Evolutionary conservation across 495 filamentous ascomycete genomes (phyloP).

Genomic region (Rhypophila decipiens): DNA sequence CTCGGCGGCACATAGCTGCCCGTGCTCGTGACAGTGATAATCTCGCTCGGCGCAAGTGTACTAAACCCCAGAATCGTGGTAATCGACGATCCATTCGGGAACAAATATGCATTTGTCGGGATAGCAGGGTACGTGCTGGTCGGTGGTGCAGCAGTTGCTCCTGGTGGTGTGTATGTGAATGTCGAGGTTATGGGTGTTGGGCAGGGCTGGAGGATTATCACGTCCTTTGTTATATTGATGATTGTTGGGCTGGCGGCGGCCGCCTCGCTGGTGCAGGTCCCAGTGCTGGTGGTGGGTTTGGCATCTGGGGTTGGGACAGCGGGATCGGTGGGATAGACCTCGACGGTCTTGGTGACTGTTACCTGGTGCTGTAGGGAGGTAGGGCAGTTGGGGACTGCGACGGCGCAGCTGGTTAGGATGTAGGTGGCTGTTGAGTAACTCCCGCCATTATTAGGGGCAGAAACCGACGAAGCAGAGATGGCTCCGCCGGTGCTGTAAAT

Average conservation of each 20-base stretch:
- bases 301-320: background rate
- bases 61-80: background rate
- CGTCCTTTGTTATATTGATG: slow-evolving; percentile 1
- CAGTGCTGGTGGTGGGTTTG: background rate
- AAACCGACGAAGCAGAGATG: background rate
- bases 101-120: background rate
- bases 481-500: background rate
- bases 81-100: background rate
- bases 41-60: background rate
- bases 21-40: background rate
- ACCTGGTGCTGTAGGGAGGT: slow-evolving; percentile 21
- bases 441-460: background rate
- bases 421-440: slow-evolving; percentile 49
- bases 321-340: slow-evolving; percentile 44
- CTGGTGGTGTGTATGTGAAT: slow-evolving; percentile 5
- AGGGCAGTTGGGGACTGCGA: slow-evolving; percentile 51
- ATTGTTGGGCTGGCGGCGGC: background rate
- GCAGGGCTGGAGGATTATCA: slow-evolving; percentile 14
- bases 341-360: slow-evolving; percentile 46
- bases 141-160: too few species aligned
- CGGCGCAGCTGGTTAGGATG: slow-evolving; percentile 49
- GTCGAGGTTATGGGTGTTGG: slow-evolving; percentile 15
- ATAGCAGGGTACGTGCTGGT: background rate
- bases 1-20: background rate
- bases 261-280: background rate